Conservation (phyloP, 495 filamentous ascomycete genomes). For the Trichocladium antarcticum region DNA sequence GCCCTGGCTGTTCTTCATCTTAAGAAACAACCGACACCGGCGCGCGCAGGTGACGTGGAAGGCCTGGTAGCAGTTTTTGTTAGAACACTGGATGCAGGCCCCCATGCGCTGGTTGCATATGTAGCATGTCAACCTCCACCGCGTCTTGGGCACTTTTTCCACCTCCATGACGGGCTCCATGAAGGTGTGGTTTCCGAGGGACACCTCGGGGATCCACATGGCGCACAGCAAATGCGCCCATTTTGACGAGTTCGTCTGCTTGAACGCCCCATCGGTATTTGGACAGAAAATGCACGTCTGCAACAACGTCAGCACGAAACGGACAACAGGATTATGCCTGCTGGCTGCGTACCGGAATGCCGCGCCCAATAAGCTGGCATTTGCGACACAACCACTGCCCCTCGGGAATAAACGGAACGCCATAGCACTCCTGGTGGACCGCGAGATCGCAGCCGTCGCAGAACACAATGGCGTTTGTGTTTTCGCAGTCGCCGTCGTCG, state of each 20-base stretch:
- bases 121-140: constrained; percentile 93
- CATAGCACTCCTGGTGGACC: constrained; percentile 98
- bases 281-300: constrained; percentile 96
- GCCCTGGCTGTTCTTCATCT: constrained; percentile 89
- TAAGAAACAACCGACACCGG: constrained; percentile 75
- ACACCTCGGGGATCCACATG: constrained; percentile 97
- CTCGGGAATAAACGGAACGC: constrained; percentile 96
- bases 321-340: not conserved
- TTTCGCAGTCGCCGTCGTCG: constrained; percentile 97
- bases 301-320: constrained; percentile 1
- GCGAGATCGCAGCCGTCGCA: constrained; percentile 97
- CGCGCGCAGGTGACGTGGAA: constrained; percentile 97
- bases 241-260: constrained; percentile 86
- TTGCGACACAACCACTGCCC: constrained; percentile 98
- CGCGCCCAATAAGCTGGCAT: constrained; percentile 87
- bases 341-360: constrained; percentile 55
- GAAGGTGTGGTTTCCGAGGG: constrained; percentile 87
- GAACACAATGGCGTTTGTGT: constrained; percentile 99
- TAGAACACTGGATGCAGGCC: constrained; percentile 95
- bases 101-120: constrained; percentile 97
- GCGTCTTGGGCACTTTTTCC: constrained; percentile 84
- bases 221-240: constrained; percentile 96
- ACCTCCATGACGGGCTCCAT: constrained; percentile 98
- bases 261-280: constrained; percentile 95
- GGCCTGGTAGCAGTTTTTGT: constrained; percentile 93